Percentiles rank a stretch among this genome's conserved stretches.
Conservation (phyloP, 495 filamentous ascomycete genomes). For the Aspergillus olivimuriae region DNA sequence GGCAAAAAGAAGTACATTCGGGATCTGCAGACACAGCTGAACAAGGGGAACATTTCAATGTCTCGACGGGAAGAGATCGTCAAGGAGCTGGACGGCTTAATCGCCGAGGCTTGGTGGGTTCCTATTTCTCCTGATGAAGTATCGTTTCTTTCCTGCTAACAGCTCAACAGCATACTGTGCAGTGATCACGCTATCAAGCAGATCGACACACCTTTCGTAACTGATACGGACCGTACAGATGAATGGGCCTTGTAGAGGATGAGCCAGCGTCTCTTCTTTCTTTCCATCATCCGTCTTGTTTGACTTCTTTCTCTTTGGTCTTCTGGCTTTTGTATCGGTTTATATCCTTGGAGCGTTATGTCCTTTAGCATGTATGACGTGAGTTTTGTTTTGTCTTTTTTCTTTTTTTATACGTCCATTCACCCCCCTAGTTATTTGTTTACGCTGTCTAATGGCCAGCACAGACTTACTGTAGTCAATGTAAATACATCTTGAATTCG, state of each 20-base stretch:
- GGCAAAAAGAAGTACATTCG: conserved; percentile 73
- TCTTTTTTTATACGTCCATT: too few species aligned
- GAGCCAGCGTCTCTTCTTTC: not conserved
- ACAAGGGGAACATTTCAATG: conserved; percentile 58
- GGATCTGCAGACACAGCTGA: conserved; percentile 77
- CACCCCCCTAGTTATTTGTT: too few species aligned
- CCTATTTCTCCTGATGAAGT: not conserved
- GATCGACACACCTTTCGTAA: conserved; percentile 88
- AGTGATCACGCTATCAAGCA: conserved; percentile 89
- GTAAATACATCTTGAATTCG: too few species aligned
- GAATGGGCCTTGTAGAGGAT: conserved; percentile 73
- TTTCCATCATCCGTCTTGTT: not conserved
- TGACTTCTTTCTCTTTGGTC: too few species aligned
- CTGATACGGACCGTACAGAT: conserved; percentile 56
- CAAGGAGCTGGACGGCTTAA: conserved; percentile 79
- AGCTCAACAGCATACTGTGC: conserved; percentile 58
- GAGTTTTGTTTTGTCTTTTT: too few species aligned
- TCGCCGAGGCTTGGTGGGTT: conserved; percentile 73
- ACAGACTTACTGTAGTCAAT: too few species aligned
- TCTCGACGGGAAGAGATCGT: conserved; percentile 72
- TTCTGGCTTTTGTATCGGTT: too few species aligned
- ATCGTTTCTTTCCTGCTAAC: conserved; percentile 11
- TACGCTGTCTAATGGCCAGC: too few species aligned
- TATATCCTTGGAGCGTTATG: too few species aligned
- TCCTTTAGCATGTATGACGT: too few species aligned